Evolutionary conservation across 2,329 filamentous ascomycete species (phyloP).

Genomic region (Camillea tinctor): DNA sequence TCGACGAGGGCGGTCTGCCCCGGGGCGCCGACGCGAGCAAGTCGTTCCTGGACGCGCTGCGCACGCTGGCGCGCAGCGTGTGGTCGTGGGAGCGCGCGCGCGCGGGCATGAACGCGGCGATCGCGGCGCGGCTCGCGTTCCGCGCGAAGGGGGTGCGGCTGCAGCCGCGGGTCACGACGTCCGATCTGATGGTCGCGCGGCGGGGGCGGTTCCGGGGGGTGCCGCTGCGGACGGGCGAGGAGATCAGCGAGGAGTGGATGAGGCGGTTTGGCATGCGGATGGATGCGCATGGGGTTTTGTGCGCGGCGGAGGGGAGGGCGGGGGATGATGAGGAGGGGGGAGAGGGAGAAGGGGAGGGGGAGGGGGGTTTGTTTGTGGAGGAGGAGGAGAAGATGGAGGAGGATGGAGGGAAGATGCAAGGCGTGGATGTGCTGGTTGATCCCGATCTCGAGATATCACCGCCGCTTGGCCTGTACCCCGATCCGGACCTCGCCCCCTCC

Average conservation of each 20-base stretch:
- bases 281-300: not conserved
- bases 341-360: no score
- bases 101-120: not conserved
- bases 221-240: not conserved
- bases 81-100: not conserved
- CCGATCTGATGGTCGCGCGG: not conserved
- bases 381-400: no score
- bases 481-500: no score
- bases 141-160: not conserved
- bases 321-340: no score
- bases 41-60: constrained; percentile 2
- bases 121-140: not conserved
- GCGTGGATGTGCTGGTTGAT: not conserved
- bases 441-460: not conserved
- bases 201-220: not conserved
- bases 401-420: no score
- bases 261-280: not conserved
- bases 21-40: not conserved
- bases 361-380: no score
- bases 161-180: not conserved
- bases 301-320: not conserved
- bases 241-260: not conserved
- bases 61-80: not conserved
- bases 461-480: no score
- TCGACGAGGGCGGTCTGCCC: not conserved